A percentile compares a stretch with the other conserved stretches of the same genome.
Evolutionary conservation across 306 rosid species (phyloP).

Genomic region (Cucumis cinereus): DNA sequence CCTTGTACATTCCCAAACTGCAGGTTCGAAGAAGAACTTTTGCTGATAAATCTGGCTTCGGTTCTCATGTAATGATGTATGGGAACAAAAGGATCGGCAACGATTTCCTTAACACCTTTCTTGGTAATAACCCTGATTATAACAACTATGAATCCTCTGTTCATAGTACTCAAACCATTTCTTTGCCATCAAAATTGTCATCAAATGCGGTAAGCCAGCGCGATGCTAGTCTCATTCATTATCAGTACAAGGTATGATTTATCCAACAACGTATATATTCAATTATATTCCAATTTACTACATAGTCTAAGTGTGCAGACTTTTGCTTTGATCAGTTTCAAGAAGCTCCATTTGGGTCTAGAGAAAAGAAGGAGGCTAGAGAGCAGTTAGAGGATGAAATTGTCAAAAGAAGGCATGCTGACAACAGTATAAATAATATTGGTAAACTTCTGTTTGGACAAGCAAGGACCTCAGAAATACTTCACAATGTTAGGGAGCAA

Average conservation of each 20-base stretch:
- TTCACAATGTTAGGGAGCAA: slow-evolving; percentile 21
- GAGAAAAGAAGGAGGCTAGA: slow-evolving; percentile 25
- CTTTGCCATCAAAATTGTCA: slow-evolving; percentile 1
- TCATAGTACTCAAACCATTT: neutral
- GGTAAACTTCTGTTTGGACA: slow-evolving; percentile 35
- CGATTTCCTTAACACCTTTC: slow-evolving; percentile 17
- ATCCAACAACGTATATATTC: neutral
- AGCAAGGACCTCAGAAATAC: slow-evolving; percentile 8
- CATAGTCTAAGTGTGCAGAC: neutral
- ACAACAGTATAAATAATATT: slow-evolving; percentile 16
- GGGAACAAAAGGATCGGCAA: slow-evolving; percentile 20
- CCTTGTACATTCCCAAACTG: neutral
- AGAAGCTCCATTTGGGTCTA: slow-evolving; percentile 27
- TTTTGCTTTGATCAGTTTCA: slow-evolving; percentile 15
- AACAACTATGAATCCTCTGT: neutral
- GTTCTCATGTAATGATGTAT: slow-evolving; percentile 49
- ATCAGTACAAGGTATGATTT: slow-evolving; percentile 27
- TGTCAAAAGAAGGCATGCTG: slow-evolving; percentile 19
- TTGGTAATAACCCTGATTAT: slow-evolving; percentile 21
- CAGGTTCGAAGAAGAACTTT: slow-evolving; percentile 37
- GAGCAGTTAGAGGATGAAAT: slow-evolving; percentile 23
- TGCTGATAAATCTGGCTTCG: rapidly evolving
- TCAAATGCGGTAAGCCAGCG: slow-evolving; percentile 24
- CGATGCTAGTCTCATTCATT: slow-evolving; percentile 30
- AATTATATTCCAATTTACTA: neutral